Evolutionary conservation across 805 yeast species (phyloP).

Genomic region (Spencermartinsiella europaea): DNA sequence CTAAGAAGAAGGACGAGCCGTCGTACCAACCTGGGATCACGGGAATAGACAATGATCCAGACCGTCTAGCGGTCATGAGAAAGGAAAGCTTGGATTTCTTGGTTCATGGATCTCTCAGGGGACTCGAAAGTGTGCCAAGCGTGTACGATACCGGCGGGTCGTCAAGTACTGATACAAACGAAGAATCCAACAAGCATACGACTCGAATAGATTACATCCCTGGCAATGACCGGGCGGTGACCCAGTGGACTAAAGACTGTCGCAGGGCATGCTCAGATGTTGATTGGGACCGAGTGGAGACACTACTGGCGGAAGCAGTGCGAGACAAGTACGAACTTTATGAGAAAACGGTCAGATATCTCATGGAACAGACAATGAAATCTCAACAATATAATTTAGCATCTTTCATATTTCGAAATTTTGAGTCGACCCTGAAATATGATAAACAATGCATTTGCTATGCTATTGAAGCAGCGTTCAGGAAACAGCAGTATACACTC

Average conservation of each 20-base stretch:
- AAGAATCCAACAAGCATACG: neutral
- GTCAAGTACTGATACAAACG: too few relatives aligned
- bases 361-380: neutral
- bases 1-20: too few relatives aligned
- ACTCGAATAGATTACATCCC: too few relatives aligned
- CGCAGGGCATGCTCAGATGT: neutral
- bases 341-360: neutral
- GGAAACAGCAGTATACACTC: slow-evolving; percentile 5
- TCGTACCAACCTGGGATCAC: too few relatives aligned
- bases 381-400: neutral
- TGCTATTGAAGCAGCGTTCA: slow-evolving; percentile 16
- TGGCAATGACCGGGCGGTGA: neutral
- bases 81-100: slow-evolving; percentile 8
- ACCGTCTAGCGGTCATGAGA: neutral
- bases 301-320: neutral
- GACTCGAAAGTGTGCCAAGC: neutral
- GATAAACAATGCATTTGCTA: slow-evolving; percentile 9
- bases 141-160: too few relatives aligned
- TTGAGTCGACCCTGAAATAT: neutral
- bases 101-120: neutral
- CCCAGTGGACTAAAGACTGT: neutral
- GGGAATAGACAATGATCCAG: too few relatives aligned
- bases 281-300: neutral
- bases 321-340: neutral
- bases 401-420: neutral